Percentiles rank a stretch among this genome's conserved stretches.
Conservation (phyloP, 345 rosid genomes). For the Lumnitzera littorea region DNA sequence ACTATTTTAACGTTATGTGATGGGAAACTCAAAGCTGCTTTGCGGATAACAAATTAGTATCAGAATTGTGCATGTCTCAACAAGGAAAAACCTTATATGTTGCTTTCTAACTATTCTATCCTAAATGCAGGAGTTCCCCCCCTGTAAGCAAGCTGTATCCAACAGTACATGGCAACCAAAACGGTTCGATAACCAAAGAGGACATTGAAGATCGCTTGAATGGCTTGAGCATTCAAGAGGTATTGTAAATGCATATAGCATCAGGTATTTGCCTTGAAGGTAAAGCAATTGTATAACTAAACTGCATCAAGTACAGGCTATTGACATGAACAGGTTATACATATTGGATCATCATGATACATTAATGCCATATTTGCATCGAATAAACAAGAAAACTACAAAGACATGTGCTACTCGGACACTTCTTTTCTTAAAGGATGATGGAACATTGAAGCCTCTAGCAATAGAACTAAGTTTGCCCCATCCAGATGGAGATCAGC, state of each 20-base stretch:
- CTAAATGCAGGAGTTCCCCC: slow-evolving; percentile 29
- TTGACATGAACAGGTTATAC: slow-evolving; percentile 15
- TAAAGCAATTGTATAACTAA: background rate
- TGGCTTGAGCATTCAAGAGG: slow-evolving; percentile 20
- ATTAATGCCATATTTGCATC: slow-evolving; percentile 14
- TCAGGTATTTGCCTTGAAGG: no score
- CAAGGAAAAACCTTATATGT: background rate
- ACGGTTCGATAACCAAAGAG: slow-evolving; percentile 22
- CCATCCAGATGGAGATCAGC: slow-evolving; percentile 11
- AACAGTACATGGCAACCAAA: slow-evolving; percentile 23
- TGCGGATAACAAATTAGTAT: no score
- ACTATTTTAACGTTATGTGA: no score
- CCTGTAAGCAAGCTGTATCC: slow-evolving; percentile 24
- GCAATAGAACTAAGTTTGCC: slow-evolving; percentile 23
- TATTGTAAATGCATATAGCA: background rate
- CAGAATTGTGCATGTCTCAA: no score
- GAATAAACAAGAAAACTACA: slow-evolving; percentile 10
- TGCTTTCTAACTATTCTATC: background rate
- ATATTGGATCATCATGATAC: slow-evolving; percentile 22
- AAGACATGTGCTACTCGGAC: slow-evolving; percentile 19
- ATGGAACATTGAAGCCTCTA: slow-evolving; percentile 14
- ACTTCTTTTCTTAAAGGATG: slow-evolving; percentile 15
- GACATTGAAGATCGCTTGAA: slow-evolving; percentile 18
- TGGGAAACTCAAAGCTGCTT: no score
- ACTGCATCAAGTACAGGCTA: slow-evolving; percentile 9